These are phyloP conservation scores for Lachancea mirantina DNA, from an alignment of 805 yeast genomes.

Conservation along the genomic window DNA sequence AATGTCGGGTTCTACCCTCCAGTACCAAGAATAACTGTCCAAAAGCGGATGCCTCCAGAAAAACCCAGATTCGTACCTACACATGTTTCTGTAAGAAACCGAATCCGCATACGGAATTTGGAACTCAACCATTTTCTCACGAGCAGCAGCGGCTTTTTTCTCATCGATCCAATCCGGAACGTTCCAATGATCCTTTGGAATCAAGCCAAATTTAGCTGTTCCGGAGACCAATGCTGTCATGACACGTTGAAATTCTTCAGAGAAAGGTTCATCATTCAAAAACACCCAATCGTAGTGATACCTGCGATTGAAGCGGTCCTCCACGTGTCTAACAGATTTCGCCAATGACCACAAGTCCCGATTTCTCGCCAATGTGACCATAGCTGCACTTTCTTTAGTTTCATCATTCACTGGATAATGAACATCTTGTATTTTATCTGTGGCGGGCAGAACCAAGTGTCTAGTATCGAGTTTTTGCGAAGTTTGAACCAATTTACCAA, in stretches of 20 bases:
- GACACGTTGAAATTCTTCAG: slow-evolving; percentile 44
- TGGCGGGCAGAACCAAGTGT: slow-evolving; percentile 18
- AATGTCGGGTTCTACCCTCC: slow-evolving; percentile 74
- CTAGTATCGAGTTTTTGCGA: not conserved
- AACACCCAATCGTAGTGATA: slow-evolving; percentile 76
- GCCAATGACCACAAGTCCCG: slow-evolving; percentile 51
- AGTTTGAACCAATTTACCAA: not conserved
- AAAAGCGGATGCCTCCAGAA: slow-evolving; percentile 56
- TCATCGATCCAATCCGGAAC: slow-evolving; percentile 60
- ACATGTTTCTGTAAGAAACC: slow-evolving; percentile 65
- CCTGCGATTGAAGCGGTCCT: slow-evolving; percentile 55
- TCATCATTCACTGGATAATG: slow-evolving; percentile 29
- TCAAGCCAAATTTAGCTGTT: slow-evolving; percentile 50
- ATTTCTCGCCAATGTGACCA: slow-evolving; percentile 66
- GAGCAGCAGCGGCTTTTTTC: slow-evolving; percentile 39
- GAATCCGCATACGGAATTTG: slow-evolving; percentile 51
- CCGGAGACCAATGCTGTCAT: slow-evolving; percentile 53
- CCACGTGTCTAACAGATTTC: slow-evolving; percentile 53
- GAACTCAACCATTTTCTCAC: slow-evolving; percentile 38
- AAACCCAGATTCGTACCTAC: slow-evolving; percentile 43
- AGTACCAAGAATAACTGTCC: slow-evolving; percentile 55
- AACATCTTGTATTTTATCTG: slow-evolving; percentile 27
- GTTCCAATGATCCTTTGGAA: slow-evolving; percentile 61
- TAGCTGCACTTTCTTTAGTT: slow-evolving; percentile 50
- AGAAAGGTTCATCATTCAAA: slow-evolving; percentile 61